Percentiles rank a stretch among this genome's conserved stretches.
These are phyloP conservation scores for Lentinula edodes DNA, from an alignment of 768 basidiomycete species.

Conservation along the genomic window DNA sequence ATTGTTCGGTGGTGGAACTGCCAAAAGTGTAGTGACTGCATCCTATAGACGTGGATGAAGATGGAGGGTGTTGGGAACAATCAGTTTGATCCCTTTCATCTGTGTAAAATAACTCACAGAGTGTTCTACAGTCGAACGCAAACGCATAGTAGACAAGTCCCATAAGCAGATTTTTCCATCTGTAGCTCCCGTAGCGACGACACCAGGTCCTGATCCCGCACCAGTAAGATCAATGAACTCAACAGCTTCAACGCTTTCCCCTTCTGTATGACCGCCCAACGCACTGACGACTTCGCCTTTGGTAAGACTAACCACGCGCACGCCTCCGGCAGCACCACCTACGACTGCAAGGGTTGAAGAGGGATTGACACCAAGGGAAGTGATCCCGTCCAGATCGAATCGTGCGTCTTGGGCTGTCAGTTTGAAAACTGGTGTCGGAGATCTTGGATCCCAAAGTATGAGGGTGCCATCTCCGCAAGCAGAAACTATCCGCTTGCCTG, in stretches of 20 bases:
- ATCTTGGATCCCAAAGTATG: slow-evolving; percentile 90
- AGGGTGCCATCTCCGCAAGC: slow-evolving; percentile 78
- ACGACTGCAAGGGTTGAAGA: slow-evolving; percentile 88
- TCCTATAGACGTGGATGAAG: slow-evolving; percentile 44
- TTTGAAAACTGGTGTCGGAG: slow-evolving; percentile 75
- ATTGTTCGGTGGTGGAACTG: slow-evolving; percentile 68
- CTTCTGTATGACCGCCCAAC: slow-evolving; percentile 79
- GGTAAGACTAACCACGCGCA: slow-evolving; percentile 81
- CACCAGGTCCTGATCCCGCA: slow-evolving; percentile 49
- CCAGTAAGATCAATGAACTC: slow-evolving; percentile 74
- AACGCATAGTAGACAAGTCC: slow-evolving; percentile 84
- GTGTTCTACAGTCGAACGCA: slow-evolving; percentile 79
- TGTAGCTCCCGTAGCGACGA: slow-evolving; percentile 83
- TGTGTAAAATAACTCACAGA: slow-evolving; percentile 42
- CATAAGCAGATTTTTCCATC: slow-evolving; percentile 94
- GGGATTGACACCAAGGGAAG: slow-evolving; percentile 77
- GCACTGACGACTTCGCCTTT: slow-evolving; percentile 79
- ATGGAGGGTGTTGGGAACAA: slow-evolving; percentile 1
- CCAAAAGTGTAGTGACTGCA: slow-evolving; percentile 75
- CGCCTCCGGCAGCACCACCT: slow-evolving; percentile 79
- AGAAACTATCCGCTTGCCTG: slow-evolving; percentile 86
- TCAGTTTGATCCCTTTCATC: background rate
- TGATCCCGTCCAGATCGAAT: slow-evolving; percentile 80
- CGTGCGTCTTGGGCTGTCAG: slow-evolving; percentile 64
- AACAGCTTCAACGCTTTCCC: slow-evolving; percentile 84